Evolutionary conservation across 352 stramenopile genomes (phyloP).

Genomic region (Phytophthora kernoviae): DNA sequence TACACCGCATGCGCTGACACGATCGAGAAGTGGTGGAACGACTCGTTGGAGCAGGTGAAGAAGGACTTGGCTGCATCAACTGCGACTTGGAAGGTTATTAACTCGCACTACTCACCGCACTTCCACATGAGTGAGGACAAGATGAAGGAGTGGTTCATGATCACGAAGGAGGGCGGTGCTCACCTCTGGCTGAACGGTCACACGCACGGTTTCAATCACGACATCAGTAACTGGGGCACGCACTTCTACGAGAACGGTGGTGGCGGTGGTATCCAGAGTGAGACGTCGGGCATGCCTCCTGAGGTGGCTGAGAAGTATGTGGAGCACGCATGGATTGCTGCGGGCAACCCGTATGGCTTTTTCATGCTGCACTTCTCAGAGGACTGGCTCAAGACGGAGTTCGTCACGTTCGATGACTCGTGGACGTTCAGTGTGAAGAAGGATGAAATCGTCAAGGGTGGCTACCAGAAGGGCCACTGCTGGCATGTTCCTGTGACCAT

Average conservation of each 20-base stretch:
- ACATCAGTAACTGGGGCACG: slow-evolving; percentile 83
- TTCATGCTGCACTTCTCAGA: slow-evolving; percentile 86
- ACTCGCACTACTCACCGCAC: slow-evolving; percentile 90
- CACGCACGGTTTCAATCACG: slow-evolving; percentile 90
- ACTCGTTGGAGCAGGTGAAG: slow-evolving; percentile 69
- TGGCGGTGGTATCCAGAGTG: slow-evolving; percentile 84
- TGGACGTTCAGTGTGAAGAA: slow-evolving; percentile 84
- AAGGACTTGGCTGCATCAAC: slow-evolving; percentile 72
- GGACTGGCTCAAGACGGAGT: slow-evolving; percentile 86
- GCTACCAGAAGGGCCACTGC: slow-evolving; percentile 83
- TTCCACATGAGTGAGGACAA: slow-evolving; percentile 90
- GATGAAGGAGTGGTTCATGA: slow-evolving; percentile 89
- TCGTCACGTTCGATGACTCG: slow-evolving; percentile 80
- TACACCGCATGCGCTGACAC: slow-evolving; percentile 78
- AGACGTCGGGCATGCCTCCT: slow-evolving; percentile 80
- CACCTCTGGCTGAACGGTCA: slow-evolving; percentile 87
- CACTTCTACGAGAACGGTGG: slow-evolving; percentile 90
- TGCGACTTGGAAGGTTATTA: slow-evolving; percentile 88
- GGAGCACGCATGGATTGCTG: slow-evolving; percentile 79
- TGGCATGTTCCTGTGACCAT: slow-evolving; percentile 84
- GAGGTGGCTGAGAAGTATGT: slow-evolving; percentile 79
- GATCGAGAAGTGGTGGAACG: slow-evolving; percentile 83
- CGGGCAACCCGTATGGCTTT: slow-evolving; percentile 85
- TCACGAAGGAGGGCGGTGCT: slow-evolving; percentile 78
- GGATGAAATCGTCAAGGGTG: slow-evolving; percentile 76